Evolutionary conservation across 768 basidiomycete species (phyloP), one percentile per base, ranked within the genome.

Genomic region (Naematelia aurantialba): DNA sequence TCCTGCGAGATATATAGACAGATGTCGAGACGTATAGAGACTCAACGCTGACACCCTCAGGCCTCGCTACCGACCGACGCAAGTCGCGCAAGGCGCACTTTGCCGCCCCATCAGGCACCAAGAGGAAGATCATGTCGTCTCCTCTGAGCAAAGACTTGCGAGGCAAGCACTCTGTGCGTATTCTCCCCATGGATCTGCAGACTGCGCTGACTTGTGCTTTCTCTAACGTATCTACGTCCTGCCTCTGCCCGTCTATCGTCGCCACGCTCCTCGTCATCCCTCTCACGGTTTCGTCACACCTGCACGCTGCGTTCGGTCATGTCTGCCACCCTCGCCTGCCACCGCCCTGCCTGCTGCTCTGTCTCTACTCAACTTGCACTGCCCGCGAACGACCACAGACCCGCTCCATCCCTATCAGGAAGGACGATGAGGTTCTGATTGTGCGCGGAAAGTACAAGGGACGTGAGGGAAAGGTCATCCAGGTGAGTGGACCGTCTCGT

Each of bases 51-150:
- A 8, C 34, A 8, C 51, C 27, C 11, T 27, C 47, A 76, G 75
- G 71, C 63, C 67, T 75, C 68, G 76, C 76, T 63, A 66, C 68
- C 63, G 76, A 77, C 74, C 87, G 92, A 79, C 90, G 96, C 85
- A 98, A 97, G 85, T 85, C 87, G 74, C 91, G 92, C 82, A 97
- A 96, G 85, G 89, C 89, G 68, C 96, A 99, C 84, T 97, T 98
- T 81, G 83, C 83, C 54, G 94, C 94, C 45, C 90, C 94, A 51
- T 97, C 94, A 46, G 91, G 89, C 50, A 82, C 90, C 72, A 89
- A 94, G 79, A 87, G 96, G 79, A 92, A 89, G 81, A 92, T 98
- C 73, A 97, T 99, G 96, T 91, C 89, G 66, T 91, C 94, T 59
- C 82, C 92, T 52, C 85, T 99, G 60, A 87, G 89, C 62, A 97